phyloP scores from a whole-genome alignment of 768 basidiomycete genomes.

The Amanita thiersii region DNA sequence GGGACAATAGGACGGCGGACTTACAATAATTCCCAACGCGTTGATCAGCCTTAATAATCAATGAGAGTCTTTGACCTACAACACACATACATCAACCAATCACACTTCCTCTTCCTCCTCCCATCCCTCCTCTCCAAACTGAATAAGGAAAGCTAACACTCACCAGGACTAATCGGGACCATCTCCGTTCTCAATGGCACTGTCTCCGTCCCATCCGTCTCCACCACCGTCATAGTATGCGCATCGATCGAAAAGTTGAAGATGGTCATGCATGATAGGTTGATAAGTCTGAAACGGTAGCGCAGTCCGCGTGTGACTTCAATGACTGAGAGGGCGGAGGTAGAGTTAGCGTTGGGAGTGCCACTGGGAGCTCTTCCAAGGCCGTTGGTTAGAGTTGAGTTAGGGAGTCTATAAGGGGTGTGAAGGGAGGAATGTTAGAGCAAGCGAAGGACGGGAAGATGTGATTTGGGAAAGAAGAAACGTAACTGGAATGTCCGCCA shows the following conservation, averaged over 20 bases:
- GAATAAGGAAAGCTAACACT: neutral
- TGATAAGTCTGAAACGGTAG: slow-evolving; percentile 29
- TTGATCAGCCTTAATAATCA: slow-evolving; percentile 37
- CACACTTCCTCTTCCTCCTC: no score
- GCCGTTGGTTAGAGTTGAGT: slow-evolving; percentile 26
- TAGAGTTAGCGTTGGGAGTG: slow-evolving; percentile 14
- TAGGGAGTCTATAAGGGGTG: neutral
- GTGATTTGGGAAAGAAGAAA: neutral
- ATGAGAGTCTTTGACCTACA: slow-evolving; percentile 22
- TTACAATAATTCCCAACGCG: slow-evolving; percentile 45
- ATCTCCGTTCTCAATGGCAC: slow-evolving; percentile 34
- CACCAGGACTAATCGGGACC: slow-evolving; percentile 24
- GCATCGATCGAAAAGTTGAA: slow-evolving; percentile 38
- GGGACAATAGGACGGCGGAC: slow-evolving; percentile 20
- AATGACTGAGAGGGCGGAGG: slow-evolving; percentile 22
- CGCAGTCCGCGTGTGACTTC: slow-evolving; percentile 23
- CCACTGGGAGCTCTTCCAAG: no score
- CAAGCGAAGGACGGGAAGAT: neutral
- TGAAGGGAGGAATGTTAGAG: slow-evolving; percentile 1
- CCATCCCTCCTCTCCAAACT: no score
- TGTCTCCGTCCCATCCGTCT: slow-evolving; percentile 38
- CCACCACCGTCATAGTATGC: slow-evolving; percentile 44
- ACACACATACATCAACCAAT: slow-evolving; percentile 13
- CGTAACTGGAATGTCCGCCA: neutral
- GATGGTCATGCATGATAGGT: slow-evolving; percentile 24